These are phyloP conservation scores for Boechera divaricarpa DNA, from an alignment of 345 rosid genomes.

Conservation along the genomic window DNA sequence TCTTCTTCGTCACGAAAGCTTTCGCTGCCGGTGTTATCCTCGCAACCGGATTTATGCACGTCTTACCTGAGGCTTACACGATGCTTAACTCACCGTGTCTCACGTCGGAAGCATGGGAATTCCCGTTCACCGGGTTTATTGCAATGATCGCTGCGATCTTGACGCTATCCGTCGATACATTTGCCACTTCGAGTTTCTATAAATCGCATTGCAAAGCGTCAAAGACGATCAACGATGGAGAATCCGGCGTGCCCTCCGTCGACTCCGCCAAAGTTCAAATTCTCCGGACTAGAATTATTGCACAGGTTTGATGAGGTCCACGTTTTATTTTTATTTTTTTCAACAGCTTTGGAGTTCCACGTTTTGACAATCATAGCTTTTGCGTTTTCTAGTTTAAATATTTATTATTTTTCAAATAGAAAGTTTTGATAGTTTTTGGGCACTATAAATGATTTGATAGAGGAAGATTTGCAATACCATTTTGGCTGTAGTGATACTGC, in stretches of 20 bases:
- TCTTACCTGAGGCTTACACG: conserved; percentile 52
- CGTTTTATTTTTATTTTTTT: not conserved
- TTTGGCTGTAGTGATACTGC: too few relatives aligned
- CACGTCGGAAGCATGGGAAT: conserved; percentile 46
- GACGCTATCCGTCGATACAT: conserved; percentile 51
- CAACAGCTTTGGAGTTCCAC: not conserved
- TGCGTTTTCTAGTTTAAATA: conserved; percentile 8
- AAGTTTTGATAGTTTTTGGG: too few relatives aligned
- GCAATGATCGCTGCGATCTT: conserved; percentile 57
- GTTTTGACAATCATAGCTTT: conserved; percentile 4
- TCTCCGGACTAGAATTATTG: conserved; percentile 52
- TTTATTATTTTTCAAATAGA: too few relatives aligned
- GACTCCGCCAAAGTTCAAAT: conserved; percentile 35
- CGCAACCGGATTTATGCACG: conserved; percentile 54
- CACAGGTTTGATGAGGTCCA: conserved; percentile 50
- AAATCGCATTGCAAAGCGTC: conserved; percentile 47
- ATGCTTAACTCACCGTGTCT: conserved; percentile 53
- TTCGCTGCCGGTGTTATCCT: conserved; percentile 63
- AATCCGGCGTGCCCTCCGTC: conserved; percentile 34
- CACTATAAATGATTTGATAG: too few relatives aligned
- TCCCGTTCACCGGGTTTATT: conserved; percentile 55
- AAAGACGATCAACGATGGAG: conserved; percentile 24
- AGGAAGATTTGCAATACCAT: too few relatives aligned
- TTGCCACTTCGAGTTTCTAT: conserved; percentile 51
- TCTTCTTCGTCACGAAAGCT: conserved; percentile 55